Base-by-base conservation (phyloP, 805 yeast genomes). In the Wickerhamiella cacticola region DNA sequence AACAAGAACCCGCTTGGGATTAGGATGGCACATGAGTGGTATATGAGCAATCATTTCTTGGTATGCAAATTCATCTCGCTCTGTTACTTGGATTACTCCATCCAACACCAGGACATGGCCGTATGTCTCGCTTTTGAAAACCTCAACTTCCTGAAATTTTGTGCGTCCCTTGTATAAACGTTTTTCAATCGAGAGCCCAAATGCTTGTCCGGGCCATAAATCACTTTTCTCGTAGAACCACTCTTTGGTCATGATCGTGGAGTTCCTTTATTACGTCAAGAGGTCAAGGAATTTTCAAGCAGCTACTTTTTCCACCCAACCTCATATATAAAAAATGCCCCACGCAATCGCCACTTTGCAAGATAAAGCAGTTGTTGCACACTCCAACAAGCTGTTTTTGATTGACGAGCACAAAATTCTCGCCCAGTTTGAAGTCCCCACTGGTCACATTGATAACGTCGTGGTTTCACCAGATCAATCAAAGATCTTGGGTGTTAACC, bases 31-130 rank as follows among this genome's bases (percentile, higher is more conserved):
- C 74, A 79, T 78, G 49, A 88, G 59, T 3, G 96, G 88, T 24
- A 85, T 65, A 63, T 88, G 94, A 2, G 94, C 68, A 53, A 87
- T 88, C 79, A 85, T 77, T 62, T 87, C 96, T 66, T 87, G 96
- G 64, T 87, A 87, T 10, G 95, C 86, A 64, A 84, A 87, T 63
- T 87, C 96, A 64, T 88, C 96, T 50, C 86, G 71, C 62, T 88
- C 96, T 0, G 95, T 82, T 53, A 87, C 87, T 67, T 87, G 96
- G 48, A 87, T 76, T 25, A 84, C 84, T 6, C 95, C 95, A 63
- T 88, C 95, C 34, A 87, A 71, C 0, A 85, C 95, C 40, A 87
- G 69, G 7, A 88, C 96, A 59, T 86, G 87, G 23, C 96, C 96
- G 59, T 79, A 87, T 43, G 73, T 71, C 12, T 78, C 67, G 45